Percentiles rank a stretch among this genome's conserved stretches.
Conservation (phyloP, 441 rosid species). For the Gossypium aridum region DNA sequence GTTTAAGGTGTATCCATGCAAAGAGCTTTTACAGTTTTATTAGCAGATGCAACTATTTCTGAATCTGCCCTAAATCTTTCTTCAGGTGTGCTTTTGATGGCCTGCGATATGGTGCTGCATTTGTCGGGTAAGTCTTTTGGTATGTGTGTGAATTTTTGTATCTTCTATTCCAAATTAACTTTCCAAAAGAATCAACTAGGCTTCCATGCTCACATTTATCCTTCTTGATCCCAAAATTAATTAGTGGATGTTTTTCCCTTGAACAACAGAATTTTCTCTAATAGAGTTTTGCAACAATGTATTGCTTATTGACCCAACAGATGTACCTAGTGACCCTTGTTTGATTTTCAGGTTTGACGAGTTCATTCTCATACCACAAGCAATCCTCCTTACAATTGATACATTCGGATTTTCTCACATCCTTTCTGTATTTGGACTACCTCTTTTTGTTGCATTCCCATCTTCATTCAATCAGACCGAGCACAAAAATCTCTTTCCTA, state of each 20-base stretch:
- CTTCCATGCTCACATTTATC: background rate
- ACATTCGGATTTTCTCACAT: conserved; percentile 87
- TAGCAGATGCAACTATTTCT: background rate
- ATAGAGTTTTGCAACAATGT: background rate
- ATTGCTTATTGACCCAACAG: background rate
- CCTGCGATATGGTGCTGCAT: conserved; percentile 95
- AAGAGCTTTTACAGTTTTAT: background rate
- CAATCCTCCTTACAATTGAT: conserved; percentile 76
- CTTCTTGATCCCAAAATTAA: background rate
- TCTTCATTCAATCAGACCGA: conserved; percentile 25
- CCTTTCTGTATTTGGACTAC: conserved; percentile 78
- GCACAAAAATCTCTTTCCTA: conserved; percentile 8
- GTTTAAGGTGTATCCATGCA: background rate
- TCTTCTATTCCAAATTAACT: background rate
- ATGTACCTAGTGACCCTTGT: conserved; percentile 8
- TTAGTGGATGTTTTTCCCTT: background rate
- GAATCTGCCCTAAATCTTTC: conserved; percentile 8
- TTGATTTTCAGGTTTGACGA: conserved; percentile 76
- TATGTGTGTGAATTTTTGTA: background rate
- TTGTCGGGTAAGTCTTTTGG: conserved; percentile 67
- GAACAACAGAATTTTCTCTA: background rate
- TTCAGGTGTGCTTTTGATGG: conserved; percentile 98
- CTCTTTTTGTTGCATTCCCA: conserved; percentile 39
- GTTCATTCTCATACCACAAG: conserved; percentile 79
- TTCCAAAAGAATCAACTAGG: background rate